phyloP scores from a whole-genome alignment of 1,284 basidiomycete genomes.

The Leccinum cinnamomeum region DNA sequence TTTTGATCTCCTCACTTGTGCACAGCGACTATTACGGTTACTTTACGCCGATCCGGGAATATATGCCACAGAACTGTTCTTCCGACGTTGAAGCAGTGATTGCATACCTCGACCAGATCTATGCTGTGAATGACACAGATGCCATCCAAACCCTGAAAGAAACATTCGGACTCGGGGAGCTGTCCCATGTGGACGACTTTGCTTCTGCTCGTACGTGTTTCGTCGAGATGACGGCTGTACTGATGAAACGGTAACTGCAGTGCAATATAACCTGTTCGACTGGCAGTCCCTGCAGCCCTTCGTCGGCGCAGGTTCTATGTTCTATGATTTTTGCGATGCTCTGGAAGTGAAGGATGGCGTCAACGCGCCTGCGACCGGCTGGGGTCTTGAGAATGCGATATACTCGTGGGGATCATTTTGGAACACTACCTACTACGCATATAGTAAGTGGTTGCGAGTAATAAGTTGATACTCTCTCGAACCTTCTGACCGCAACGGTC shows the following conservation, averaged over 20 bases:
- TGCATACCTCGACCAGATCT: constrained; percentile 58
- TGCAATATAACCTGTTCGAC: constrained; percentile 53
- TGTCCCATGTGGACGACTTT: constrained; percentile 66
- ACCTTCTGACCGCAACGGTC: too few relatives aligned
- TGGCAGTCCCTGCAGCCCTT: constrained; percentile 48
- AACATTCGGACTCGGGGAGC: constrained; percentile 54
- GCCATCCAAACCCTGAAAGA: constrained; percentile 55
- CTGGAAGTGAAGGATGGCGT: not conserved
- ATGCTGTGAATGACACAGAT: constrained; percentile 42
- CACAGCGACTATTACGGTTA: constrained; percentile 66
- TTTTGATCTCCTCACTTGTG: not conserved
- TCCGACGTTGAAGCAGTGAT: constrained; percentile 67
- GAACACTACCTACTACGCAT: not conserved
- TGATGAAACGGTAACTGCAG: constrained; percentile 26
- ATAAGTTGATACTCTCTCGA: not conserved
- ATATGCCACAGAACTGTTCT: constrained; percentile 75
- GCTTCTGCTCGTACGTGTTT: constrained; percentile 47
- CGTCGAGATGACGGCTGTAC: not conserved
- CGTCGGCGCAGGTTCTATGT: constrained; percentile 39
- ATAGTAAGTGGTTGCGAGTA: not conserved
- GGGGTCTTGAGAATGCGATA: constrained; percentile 19
- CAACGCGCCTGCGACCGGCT: not conserved
- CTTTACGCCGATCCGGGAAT: constrained; percentile 65
- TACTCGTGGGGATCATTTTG: not conserved
- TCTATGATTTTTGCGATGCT: constrained; percentile 65